Percentiles rank a stretch among this genome's conserved stretches.
phyloP scores from a whole-genome alignment of 306 rosid species.

The Ceratonia siliqua region DNA sequence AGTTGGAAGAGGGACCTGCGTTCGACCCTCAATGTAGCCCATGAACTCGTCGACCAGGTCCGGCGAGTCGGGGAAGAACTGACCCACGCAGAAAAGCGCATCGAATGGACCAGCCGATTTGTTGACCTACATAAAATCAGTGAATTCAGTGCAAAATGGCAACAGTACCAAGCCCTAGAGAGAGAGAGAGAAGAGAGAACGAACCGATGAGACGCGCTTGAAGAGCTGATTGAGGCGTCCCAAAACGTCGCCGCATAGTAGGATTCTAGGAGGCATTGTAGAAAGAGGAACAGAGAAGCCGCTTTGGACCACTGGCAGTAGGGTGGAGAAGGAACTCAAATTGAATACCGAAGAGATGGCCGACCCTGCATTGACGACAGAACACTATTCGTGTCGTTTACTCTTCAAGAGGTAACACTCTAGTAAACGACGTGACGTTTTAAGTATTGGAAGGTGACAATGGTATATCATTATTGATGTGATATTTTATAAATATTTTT shows the following conservation, averaged over 20 bases:
- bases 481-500: no score
- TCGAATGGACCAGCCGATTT: slow-evolving; percentile 98
- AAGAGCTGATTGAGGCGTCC: slow-evolving; percentile 87
- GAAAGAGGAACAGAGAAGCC: neutral
- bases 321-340: neutral
- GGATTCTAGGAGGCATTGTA: slow-evolving; percentile 78
- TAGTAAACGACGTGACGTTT: neutral
- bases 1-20: slow-evolving; percentile 70
- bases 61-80: slow-evolving; percentile 85
- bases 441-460: no score
- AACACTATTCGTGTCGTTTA: neutral
- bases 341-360: neutral
- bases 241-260: slow-evolving; percentile 82
- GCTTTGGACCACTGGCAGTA: neutral
- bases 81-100: slow-evolving; percentile 86
- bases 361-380: neutral
- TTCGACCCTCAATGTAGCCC: slow-evolving; percentile 65
- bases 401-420: neutral
- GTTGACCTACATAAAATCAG: slow-evolving; percentile 60
- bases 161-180: slow-evolving; percentile 27
- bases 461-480: no score
- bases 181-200: slow-evolving; percentile 26
- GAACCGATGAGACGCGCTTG: slow-evolving; percentile 84
- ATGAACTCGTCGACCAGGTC: slow-evolving; percentile 64
- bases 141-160: slow-evolving; percentile 8